Base-by-base conservation (phyloP, 805 yeast species). In the Candida easanensis region DNA sequence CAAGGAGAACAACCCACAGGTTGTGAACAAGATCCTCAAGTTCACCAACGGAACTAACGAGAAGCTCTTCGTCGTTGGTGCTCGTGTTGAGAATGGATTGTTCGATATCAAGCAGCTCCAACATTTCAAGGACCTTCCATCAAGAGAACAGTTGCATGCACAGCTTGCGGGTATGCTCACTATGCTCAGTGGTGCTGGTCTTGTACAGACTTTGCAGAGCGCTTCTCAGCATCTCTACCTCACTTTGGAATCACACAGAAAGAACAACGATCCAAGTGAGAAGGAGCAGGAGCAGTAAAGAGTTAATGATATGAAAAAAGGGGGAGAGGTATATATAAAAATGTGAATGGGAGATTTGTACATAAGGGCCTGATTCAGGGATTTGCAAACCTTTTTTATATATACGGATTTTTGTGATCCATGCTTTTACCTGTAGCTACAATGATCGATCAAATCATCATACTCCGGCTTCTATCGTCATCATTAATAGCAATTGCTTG, bases 181-280 rank as follows among this genome's bases (percentile, higher is more conserved):
- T n/a, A 67, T 84, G 44, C 71, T 87, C 50, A 87, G 96, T 45
- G 98, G 97, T 58, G 90, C 88, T 35, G 95, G 95, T 10, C 74
- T 91, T 60, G 95, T 85, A 11, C 78, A 77, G 66, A 87, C 96
- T 15, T 74, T 91, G 59, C 83, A 84, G 65, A 62, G 84, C 16
- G 70, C 87, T n/a, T 66, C 86, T 14, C 79, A 79, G 50, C 66
- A 69, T 45, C 74, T 90, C 54, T 87, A 87, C 58, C 69, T 88
- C 64, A 85, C 95, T 8, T 65, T 90, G 64, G 83, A 86, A 47
- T 71, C 82, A 44, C 84, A 81, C 52, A 65, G 68, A 41, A 69
- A 77, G 58, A 73, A 73, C 48, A 54, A 52, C 32, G 67, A 61
- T 38, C 59, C 61, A 30, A 49, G 41, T 14, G 52, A 45, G 34